Evolutionary conservation across 257 asterid species (phyloP).

Genomic region (Forsythia viridissima): DNA sequence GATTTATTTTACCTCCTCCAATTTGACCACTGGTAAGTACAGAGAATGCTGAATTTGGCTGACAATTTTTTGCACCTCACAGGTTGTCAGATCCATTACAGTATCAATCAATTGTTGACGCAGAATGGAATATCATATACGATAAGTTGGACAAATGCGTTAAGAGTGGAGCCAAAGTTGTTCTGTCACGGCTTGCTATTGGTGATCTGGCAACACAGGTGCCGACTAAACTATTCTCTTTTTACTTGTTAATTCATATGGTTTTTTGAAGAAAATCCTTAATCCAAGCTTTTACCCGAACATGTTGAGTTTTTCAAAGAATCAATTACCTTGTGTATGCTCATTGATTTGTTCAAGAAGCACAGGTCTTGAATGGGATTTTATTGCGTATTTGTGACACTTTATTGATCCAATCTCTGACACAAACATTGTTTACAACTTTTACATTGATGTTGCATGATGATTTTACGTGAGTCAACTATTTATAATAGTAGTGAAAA

Average conservation of each 20-base stretch:
- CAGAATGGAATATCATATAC: slow-evolving; percentile 93
- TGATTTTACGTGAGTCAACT: background rate
- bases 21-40: slow-evolving; percentile 7
- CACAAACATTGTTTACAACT: background rate
- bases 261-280: background rate
- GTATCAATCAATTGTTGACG: slow-evolving; percentile 95
- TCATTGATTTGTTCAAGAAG: background rate
- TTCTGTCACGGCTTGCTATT: slow-evolving; percentile 87
- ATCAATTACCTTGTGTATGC: background rate
- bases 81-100: slow-evolving; percentile 89
- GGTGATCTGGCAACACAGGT: slow-evolving; percentile 98
- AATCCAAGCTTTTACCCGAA: background rate
- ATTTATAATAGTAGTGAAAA: background rate
- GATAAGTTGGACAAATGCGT: slow-evolving; percentile 92
- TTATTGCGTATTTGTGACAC: background rate
- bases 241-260: background rate
- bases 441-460: background rate
- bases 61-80: slow-evolving; percentile 13
- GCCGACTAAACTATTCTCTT: background rate
- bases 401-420: background rate
- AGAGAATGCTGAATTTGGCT: slow-evolving; percentile 24
- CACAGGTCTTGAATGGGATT: background rate
- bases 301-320: background rate
- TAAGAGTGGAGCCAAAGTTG: slow-evolving; percentile 86
- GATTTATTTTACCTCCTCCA: slow-evolving; percentile 10